Percentiles rank a stretch among this genome's conserved stretches.
Conservation (phyloP, 352 stramenopile species). For the Chrysophaeum taylorii region DNA sequence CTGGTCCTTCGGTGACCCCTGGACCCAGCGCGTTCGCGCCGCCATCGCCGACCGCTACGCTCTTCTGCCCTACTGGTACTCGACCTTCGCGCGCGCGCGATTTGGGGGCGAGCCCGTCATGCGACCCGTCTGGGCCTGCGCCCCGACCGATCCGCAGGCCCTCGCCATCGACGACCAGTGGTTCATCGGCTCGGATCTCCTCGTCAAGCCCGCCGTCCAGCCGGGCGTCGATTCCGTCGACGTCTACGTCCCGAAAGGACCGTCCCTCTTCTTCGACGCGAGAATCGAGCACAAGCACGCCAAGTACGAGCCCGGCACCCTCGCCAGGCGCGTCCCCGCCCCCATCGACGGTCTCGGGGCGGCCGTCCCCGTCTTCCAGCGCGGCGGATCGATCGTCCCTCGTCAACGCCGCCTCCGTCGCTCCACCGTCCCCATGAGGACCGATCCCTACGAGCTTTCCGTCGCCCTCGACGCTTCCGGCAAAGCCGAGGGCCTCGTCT, state of each 20-base stretch:
- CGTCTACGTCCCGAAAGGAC: conserved; percentile 69
- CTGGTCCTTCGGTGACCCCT: conserved; percentile 92
- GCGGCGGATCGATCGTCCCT: conserved; percentile 83
- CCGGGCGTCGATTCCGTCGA: conserved; percentile 58
- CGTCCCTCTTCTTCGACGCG: not conserved
- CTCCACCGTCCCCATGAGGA: conserved; percentile 81
- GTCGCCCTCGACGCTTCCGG: conserved; percentile 70
- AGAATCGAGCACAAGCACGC: not conserved
- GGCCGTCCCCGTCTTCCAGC: conserved; percentile 77
- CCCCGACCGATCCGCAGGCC: conserved; percentile 59
- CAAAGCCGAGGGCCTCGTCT: conserved; percentile 73
- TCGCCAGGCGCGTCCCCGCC: conserved; percentile 57
- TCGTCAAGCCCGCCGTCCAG: conserved; percentile 88
- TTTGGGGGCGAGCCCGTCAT: conserved; percentile 58
- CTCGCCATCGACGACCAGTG: conserved; percentile 81
- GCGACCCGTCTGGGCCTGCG: conserved; percentile 89
- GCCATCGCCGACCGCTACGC: conserved; percentile 86
- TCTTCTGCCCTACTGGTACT: conserved; percentile 88
- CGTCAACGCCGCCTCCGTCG: conserved; percentile 87
- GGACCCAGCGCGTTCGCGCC: conserved; percentile 67
- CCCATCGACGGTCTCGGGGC: conserved; percentile 78
- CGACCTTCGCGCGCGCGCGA: conserved; percentile 52
- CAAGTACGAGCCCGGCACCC: conserved; percentile 75
- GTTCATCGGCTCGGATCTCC: conserved; percentile 80
- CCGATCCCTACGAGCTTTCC: conserved; percentile 91